These are phyloP conservation scores for Penicillium longicatenatum DNA, from an alignment of 495 filamentous ascomycete species.

Conservation along the genomic window DNA sequence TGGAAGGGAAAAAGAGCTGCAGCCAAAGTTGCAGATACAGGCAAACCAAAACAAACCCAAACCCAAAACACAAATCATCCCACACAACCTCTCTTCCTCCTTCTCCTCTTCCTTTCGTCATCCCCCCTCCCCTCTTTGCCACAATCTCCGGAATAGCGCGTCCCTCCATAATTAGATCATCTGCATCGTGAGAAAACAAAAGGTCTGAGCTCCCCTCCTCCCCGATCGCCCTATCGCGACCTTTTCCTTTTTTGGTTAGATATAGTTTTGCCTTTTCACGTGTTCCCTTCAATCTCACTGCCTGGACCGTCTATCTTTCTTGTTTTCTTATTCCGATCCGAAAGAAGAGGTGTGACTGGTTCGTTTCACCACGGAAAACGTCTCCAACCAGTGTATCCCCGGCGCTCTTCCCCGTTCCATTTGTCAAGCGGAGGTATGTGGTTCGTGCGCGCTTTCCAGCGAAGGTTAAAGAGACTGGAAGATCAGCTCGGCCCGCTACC, in stretches of 20 bases:
- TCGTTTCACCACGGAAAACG: background rate
- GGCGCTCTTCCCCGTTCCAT: background rate
- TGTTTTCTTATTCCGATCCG: background rate
- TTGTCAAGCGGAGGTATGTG: background rate
- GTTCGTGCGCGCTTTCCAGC: background rate
- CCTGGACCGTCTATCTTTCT: background rate
- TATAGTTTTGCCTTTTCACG: background rate
- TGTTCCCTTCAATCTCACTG: background rate
- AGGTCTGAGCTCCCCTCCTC: slow-evolving; percentile 18
- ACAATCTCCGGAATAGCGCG: background rate
- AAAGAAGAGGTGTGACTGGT: background rate
- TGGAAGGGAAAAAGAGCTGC: background rate
- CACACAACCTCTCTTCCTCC: background rate
- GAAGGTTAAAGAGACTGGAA: background rate
- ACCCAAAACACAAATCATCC: background rate
- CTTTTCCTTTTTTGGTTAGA: slow-evolving; percentile 1
- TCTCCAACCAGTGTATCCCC: background rate
- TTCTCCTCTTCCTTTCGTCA: background rate
- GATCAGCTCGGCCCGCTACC: background rate
- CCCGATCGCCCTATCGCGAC: background rate
- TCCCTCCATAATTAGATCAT: slow-evolving; percentile 26
- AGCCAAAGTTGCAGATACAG: background rate
- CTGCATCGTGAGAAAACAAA: slow-evolving; percentile 5
- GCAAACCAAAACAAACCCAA: background rate
- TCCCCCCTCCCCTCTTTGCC: background rate